Percentiles rank a stretch among this genome's conserved stretches.
Conservation (phyloP, 129 eudicot genomes). For the Sambucus nigra region DNA sequence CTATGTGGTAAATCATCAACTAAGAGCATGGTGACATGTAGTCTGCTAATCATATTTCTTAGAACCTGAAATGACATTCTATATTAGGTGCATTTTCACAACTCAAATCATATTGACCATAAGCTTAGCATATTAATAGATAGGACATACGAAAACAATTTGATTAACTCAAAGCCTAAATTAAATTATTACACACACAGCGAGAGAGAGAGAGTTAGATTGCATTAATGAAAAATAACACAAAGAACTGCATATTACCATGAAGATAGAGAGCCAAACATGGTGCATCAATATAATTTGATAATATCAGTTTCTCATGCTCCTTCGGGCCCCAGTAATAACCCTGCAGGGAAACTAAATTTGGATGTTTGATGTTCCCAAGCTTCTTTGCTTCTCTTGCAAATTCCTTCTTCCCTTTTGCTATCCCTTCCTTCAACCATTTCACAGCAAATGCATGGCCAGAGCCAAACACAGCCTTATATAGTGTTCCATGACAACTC, state of each 20-base stretch:
- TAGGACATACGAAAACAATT: too few species aligned
- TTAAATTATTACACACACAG: background rate
- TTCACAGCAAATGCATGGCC: conserved; percentile 60
- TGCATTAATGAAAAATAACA: conserved; percentile 1
- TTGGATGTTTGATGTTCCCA: conserved; percentile 59
- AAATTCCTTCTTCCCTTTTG: conserved; percentile 73
- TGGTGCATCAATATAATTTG: conserved; percentile 59
- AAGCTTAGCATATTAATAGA: too few species aligned
- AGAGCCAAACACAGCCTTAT: conserved; percentile 51
- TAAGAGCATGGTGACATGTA: too few species aligned
- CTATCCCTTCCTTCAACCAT: conserved; percentile 81
- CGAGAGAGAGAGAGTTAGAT: background rate
- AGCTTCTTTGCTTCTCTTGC: conserved; percentile 72
- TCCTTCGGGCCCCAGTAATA: conserved; percentile 83
- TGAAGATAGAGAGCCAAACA: conserved; percentile 70
- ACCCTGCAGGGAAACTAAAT: conserved; percentile 65
- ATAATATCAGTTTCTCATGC: conserved; percentile 70
- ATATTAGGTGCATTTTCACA: too few species aligned
- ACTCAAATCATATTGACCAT: too few species aligned
- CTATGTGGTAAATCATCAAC: too few species aligned
- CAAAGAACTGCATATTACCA: conserved; percentile 21
- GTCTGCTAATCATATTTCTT: too few species aligned
- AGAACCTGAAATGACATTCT: too few species aligned
- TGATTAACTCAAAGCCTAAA: background rate
- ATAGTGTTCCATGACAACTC: conserved; percentile 89